A percentile compares a stretch with the other conserved stretches of the same genome.
These are phyloP conservation scores for Hypericum perforatum DNA, from an alignment of 345 rosid species.

Conservation along the genomic window DNA sequence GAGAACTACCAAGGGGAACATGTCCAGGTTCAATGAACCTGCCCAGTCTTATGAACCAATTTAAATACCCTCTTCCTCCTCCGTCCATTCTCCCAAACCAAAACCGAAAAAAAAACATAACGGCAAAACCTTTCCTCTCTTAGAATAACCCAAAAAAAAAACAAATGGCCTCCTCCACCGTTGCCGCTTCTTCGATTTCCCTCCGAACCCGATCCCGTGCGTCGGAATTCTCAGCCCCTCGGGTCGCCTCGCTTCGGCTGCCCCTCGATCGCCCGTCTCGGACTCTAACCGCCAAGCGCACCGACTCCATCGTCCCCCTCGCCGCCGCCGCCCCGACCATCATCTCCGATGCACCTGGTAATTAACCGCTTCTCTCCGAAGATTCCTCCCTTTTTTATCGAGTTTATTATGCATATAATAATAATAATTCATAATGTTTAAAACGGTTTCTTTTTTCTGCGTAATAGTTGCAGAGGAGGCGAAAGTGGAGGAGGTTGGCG, in stretches of 20 bases:
- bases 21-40: constrained; percentile 52
- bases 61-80: constrained; percentile 17
- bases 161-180: constrained; percentile 38
- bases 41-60: constrained; percentile 19
- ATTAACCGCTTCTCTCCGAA: neutral
- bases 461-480: constrained; percentile 58
- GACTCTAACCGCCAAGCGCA: constrained; percentile 48
- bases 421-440: neutral
- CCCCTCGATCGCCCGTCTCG: constrained; percentile 28
- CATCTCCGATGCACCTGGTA: constrained; percentile 56
- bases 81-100: neutral
- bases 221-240: constrained; percentile 30
- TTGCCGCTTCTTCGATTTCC: constrained; percentile 25
- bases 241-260: constrained; percentile 41
- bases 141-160: neutral
- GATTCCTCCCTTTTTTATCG: neutral
- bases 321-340: constrained; percentile 51
- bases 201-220: constrained; percentile 29
- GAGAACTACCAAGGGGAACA: constrained; percentile 4
- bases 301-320: constrained; percentile 33
- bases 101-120: neutral
- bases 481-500: constrained; percentile 2
- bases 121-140: neutral
- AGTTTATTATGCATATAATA: neutral
- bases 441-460: neutral